A percentile compares a stretch with the other conserved stretches of the same genome.
These are phyloP conservation scores for Boletus speciosus DNA, from an alignment of 768 basidiomycete genomes.

Conservation along the genomic window DNA sequence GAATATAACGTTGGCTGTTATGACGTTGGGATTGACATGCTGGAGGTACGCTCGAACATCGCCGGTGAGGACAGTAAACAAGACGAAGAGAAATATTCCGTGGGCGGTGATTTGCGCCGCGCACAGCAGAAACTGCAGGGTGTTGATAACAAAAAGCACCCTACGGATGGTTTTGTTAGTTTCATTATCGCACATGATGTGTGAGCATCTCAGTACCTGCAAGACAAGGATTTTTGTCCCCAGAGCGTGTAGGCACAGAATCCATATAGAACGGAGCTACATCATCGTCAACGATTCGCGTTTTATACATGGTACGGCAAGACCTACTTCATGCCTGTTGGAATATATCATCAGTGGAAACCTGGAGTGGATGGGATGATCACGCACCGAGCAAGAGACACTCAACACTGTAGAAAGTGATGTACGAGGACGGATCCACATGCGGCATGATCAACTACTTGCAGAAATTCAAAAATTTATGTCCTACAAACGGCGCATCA, in stretches of 20 bases:
- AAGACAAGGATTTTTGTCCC: slow-evolving; percentile 5
- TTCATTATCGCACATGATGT: background rate
- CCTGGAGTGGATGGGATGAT: background rate
- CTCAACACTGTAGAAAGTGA: slow-evolving; percentile 10
- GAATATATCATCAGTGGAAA: background rate
- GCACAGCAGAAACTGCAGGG: slow-evolving; percentile 18
- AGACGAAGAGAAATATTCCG: background rate
- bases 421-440: background rate
- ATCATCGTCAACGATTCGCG: background rate
- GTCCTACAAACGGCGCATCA: background rate
- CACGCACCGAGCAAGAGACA: slow-evolving; percentile 19
- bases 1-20: slow-evolving; percentile 4
- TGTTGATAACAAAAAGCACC: slow-evolving; percentile 10
- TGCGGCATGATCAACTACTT: slow-evolving; percentile 2
- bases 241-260: slow-evolving; percentile 16
- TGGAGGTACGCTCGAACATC: background rate
- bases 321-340: slow-evolving; percentile 17
- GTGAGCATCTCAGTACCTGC: slow-evolving; percentile 1
- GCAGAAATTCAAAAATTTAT: background rate
- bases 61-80: background rate
- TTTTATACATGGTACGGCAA: background rate
- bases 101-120: slow-evolving; percentile 5
- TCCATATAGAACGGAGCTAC: slow-evolving; percentile 11
- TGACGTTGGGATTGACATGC: background rate
- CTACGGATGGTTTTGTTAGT: background rate